Evolutionary conservation across 1,284 basidiomycete species (phyloP), one percentile per base, ranked within the genome.

Genomic region (Sporisorium graminicola): DNA sequence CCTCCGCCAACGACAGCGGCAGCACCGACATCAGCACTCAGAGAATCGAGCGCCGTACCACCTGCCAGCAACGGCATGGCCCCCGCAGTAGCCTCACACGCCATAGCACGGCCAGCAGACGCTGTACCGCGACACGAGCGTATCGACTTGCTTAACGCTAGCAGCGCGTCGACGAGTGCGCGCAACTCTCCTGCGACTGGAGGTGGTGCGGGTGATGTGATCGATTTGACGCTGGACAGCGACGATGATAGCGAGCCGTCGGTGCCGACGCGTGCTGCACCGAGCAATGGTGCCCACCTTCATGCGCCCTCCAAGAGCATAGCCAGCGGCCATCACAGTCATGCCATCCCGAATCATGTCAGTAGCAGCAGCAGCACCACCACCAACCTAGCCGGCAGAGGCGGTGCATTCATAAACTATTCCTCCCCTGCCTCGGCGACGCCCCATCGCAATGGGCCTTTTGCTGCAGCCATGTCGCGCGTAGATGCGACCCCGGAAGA

Each of bases 201-300:
- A n/a, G n/a, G 46, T 24, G 58, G 42, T n/a, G 44, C 62, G 16
- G 58, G 50, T 24, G 70, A 69, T 6, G 70, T 77, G 37, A 77
- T 77, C 33, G 74, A 77, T 33, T 46, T 77, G 50, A 77, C 74
- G n/a, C 52, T 77, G 27, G 74, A 76, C 52, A 76, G 74, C 37
- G 74, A 76, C 50, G 68, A 76, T 24, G 73, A 75, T 9, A 52
- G 50, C 40, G 65, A 65, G 60, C 64, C 65, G 3, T 56, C 60
- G 22, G 65, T 71, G 13, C 55, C 74, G 4, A 50, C 51, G 8
- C 67, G 68, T 1, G 53, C 68, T 12, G 49, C 43, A 7, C 50
- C 49, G 5, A 61, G 40, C 56, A 67, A 57, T 37, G 57, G 60
- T 46, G 43, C 31, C 9, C 55, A 55, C 27, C 5, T 16, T 26